Conservation (phyloP, 345 rosid genomes). For the Isatis tinctoria region DNA sequence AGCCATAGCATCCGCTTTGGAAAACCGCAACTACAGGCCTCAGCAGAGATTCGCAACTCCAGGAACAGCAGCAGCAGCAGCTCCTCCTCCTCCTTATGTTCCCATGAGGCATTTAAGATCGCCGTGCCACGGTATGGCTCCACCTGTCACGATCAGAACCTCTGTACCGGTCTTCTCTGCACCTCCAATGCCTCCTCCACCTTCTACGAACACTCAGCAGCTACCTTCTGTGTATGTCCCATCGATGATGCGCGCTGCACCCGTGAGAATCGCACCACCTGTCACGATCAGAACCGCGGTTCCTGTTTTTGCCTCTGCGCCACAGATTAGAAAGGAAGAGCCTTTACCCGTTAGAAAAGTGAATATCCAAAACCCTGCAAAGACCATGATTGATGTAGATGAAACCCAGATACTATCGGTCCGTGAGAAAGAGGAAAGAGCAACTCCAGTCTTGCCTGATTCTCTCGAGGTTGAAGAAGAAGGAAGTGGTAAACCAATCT, state of each 20-base stretch:
- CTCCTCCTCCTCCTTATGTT: constrained; percentile 72
- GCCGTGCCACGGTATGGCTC: constrained; percentile 68
- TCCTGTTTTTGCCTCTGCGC: constrained; percentile 63
- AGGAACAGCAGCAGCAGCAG: constrained; percentile 74
- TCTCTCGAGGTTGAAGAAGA: constrained; percentile 11
- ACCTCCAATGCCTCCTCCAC: constrained; percentile 54
- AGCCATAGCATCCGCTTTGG: constrained; percentile 29
- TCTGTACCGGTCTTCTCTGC: constrained; percentile 83
- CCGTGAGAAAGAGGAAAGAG: not conserved
- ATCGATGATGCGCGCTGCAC: constrained; percentile 36
- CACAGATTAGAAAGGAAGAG: constrained; percentile 37
- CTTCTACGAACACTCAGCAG: constrained; percentile 43
- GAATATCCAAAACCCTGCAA: constrained; percentile 26
- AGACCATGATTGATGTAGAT: constrained; percentile 8
- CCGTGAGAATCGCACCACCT: constrained; percentile 55
- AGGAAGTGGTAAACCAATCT: not conserved
- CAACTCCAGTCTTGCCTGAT: constrained; percentile 17
- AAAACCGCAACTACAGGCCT: constrained; percentile 36
- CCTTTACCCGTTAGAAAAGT: constrained; percentile 34
- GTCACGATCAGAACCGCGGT: constrained; percentile 70
- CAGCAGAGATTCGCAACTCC: constrained; percentile 64
- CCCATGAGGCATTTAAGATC: constrained; percentile 64
- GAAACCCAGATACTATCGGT: constrained; percentile 1
- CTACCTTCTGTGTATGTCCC: constrained; percentile 39
- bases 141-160: constrained; percentile 79